phyloP scores from a whole-genome alignment of 306 rosid species.

The Nissolia schottii region DNA sequence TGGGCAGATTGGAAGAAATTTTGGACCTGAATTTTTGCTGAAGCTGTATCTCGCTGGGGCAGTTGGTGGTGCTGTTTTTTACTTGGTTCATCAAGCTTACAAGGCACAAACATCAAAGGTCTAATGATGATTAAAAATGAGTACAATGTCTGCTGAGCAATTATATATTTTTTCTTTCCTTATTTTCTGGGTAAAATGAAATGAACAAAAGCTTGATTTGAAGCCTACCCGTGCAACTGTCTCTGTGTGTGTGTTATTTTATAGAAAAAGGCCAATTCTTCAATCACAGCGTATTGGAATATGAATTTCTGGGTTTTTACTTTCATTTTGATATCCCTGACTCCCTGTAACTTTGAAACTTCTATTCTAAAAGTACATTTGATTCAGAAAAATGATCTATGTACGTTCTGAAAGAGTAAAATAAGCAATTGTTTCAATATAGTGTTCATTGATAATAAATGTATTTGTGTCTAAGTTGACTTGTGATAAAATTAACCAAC shows the following conservation, averaged over 20 bases:
- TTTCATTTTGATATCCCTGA: constrained; percentile 7
- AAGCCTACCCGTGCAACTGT: neutral
- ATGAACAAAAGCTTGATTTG: constrained; percentile 1
- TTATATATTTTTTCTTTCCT: neutral
- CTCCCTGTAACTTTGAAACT: neutral
- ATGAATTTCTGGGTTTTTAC: neutral
- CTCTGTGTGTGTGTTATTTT: neutral
- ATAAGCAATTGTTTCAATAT: neutral
- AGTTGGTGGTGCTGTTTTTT: constrained; percentile 70
- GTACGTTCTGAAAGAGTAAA: neutral
- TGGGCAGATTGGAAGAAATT: constrained; percentile 59
- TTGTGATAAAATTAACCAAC: constrained; percentile 8
- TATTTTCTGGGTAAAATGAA: neutral
- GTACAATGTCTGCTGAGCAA: neutral
- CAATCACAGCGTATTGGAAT: constrained; percentile 7
- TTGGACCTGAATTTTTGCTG: constrained; percentile 74
- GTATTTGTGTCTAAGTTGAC: constrained; percentile 8
- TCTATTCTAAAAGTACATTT: neutral
- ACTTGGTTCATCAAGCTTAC: constrained; percentile 54
- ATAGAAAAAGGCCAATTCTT: constrained; percentile 1
- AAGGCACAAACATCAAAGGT: constrained; percentile 75
- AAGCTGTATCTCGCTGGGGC: constrained; percentile 86
- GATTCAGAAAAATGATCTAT: neutral
- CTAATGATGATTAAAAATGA: constrained; percentile 5
- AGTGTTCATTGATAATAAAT: neutral